Evolutionary conservation across 768 basidiomycete genomes (phyloP), one percentile per base, ranked within the genome.

Genomic region (Obba rivulosa): DNA sequence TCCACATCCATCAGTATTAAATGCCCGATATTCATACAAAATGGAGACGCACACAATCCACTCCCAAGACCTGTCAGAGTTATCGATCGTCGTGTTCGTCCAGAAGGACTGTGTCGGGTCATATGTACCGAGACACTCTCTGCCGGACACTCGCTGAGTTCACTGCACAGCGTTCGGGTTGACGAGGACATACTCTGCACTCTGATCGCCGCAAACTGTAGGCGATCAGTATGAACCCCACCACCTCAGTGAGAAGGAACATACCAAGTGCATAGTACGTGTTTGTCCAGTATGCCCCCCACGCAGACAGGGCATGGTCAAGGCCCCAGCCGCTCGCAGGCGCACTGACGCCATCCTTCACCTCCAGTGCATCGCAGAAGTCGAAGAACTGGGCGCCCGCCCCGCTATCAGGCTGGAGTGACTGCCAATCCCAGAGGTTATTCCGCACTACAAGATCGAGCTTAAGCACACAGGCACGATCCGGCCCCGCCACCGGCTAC

Each of bases 361-460:
- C 78, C 61, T 86, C 82, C 0, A 86, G 66, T 0, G 81, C 81
- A 56, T 86, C 81, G 50, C 83, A 85, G 60, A 84, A 86, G 16
- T 71, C 50, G 67, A 70, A 80, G 65, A 86, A 86, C 21, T 58
- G 57, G 0, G 68, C 66, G 16, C 59, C 63, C 2, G 74, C 66
- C 3, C 80, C 81, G 2, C 65, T 62, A 14, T 70, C 66, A 2
- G 80, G 78, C 36, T 79, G 77, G 17, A 87, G 59, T 8, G 56
- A 54, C 56, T 87, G 86, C 86, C 86, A 89, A 44, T 84, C 81
- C 73, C 75, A 81, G 8, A 83, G 69, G 57, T 77, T 75, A 55
- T 79, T 65, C 24, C 67, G 56, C 42, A 70, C 68, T 70, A 23
- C 16, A 22, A 8, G 17, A 16, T n/a, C 16, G 20, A 21, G 34